Conservation (phyloP, 1,139 yeast species). For the Pneumocystis carinii region DNA sequence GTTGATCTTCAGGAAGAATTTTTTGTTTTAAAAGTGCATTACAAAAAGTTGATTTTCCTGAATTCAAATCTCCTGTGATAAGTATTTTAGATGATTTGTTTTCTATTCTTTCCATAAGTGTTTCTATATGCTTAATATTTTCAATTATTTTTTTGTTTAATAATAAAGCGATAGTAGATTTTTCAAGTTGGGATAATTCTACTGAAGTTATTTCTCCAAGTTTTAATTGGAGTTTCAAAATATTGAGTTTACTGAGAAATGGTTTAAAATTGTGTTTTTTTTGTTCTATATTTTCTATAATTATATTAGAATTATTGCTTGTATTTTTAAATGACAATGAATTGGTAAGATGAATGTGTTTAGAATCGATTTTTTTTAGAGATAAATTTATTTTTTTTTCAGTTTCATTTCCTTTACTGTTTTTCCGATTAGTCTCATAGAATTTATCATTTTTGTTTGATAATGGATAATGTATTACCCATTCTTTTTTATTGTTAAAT, state of each 20-base stretch:
- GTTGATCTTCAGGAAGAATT: conserved; percentile 87
- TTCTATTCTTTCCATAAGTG: conserved; percentile 68
- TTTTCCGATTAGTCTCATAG: neutral
- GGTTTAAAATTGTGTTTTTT: neutral
- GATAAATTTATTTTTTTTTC: neutral
- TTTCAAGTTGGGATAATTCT: conserved; percentile 42
- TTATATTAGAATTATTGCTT: neutral
- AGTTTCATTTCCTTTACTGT: neutral
- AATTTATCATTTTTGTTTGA: neutral
- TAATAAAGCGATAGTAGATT: conserved; percentile 47
- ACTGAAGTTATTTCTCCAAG: conserved; percentile 37
- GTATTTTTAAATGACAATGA: neutral
- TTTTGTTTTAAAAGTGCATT: conserved; percentile 70
- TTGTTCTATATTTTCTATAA: neutral
- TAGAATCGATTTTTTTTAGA: neutral
- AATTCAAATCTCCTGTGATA: conserved; percentile 91
- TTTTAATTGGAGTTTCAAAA: conserved; percentile 50
- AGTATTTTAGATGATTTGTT: conserved; percentile 88
- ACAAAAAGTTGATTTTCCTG: conserved; percentile 93
- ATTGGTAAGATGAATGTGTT: neutral
- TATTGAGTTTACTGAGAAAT: conserved; percentile 31
- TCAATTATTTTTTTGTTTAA: conserved; percentile 38
- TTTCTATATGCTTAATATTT: conserved; percentile 50
- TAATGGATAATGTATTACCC: neutral
- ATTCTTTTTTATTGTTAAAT: neutral